Base-by-base conservation (phyloP, 2,329 filamentous ascomycete species). In the Plenodomus biglobosus region DNA sequence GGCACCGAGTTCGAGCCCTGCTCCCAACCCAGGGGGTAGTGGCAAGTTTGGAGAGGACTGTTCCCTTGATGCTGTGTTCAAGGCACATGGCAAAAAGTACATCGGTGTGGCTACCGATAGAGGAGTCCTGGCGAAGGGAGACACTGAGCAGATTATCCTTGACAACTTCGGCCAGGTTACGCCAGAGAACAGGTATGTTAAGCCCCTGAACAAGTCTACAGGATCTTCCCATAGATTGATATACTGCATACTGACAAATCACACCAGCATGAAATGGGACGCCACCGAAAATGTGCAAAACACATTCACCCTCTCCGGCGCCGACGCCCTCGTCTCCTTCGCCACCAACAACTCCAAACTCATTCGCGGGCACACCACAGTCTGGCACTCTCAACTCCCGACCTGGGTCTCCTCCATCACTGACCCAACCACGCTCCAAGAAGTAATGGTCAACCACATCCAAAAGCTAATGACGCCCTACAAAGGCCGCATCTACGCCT, bases 11-110 rank as follows among this genome's bases (percentile, higher is more conserved):
- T 11, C 52, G 6, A 30, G 19, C 43, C 38, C 56, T 19, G 36
- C 54, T 13, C 48, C 55, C 8, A 52, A 41, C 41, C 37, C 55
- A 8, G 50, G 52, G 20, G 56, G 44, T 13, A 56, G 37, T 18
- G 52, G 59, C 4, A 44, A 59, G 34, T 57, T 61, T 18, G 62
- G 61, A 3, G 64, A 48, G 10, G 30, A 49, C 11, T 67, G 64
- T 54, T 58, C 58, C 46, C 81, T 79, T 69, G 74, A 86, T 52
- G 77, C 85, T 63, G 65, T 67, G 13, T 65, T 86, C 72, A 80
- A 81, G 64, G 78, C 79, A 48, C 79, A 81, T 59, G 85, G 85
- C 53, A 88, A 87, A 74, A 75, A 80, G 55, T 88, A 87, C 72
- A 82, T 80, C 46, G 86, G 85, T 55, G 79, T 78, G 13, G 76